Conservation (phyloP, 768 basidiomycete genomes). For the Cyclocybe cylindracea region DNA sequence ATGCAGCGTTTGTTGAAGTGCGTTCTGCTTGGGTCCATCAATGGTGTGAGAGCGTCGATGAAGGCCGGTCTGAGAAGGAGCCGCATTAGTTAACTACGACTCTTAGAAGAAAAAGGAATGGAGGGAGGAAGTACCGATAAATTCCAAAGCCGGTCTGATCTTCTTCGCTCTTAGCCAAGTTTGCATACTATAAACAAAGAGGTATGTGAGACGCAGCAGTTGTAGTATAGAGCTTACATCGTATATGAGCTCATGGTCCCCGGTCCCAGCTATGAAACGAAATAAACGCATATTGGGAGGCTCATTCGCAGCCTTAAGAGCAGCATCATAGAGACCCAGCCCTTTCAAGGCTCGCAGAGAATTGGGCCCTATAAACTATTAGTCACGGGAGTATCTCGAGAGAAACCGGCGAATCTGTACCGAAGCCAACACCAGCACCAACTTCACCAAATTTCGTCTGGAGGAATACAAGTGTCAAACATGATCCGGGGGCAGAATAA, state of each 20-base stretch:
- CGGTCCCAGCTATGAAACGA: slow-evolving; percentile 42
- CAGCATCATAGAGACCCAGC: slow-evolving; percentile 43
- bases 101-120: not conserved
- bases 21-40: slow-evolving; percentile 39
- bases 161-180: not conserved
- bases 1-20: slow-evolving; percentile 55
- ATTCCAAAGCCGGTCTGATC: slow-evolving; percentile 44
- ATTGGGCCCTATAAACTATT: slow-evolving; percentile 43
- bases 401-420: slow-evolving; percentile 19
- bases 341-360: slow-evolving; percentile 44
- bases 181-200: not conserved
- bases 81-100: not conserved
- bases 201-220: not conserved
- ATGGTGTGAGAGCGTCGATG: slow-evolving; percentile 45
- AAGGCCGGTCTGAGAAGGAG: slow-evolving; percentile 43
- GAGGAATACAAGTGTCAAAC: not conserved
- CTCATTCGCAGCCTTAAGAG: slow-evolving; percentile 39
- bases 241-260: slow-evolving; percentile 43
- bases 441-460: slow-evolving; percentile 52
- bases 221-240: slow-evolving; percentile 33
- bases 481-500: not conserved
- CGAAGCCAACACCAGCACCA: slow-evolving; percentile 56
- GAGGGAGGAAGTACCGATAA: slow-evolving; percentile 34
- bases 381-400: not conserved
- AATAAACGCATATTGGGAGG: slow-evolving; percentile 34